Base-by-base conservation (phyloP, 805 yeast genomes). In the Aciculoconidium aculeatum region DNA sequence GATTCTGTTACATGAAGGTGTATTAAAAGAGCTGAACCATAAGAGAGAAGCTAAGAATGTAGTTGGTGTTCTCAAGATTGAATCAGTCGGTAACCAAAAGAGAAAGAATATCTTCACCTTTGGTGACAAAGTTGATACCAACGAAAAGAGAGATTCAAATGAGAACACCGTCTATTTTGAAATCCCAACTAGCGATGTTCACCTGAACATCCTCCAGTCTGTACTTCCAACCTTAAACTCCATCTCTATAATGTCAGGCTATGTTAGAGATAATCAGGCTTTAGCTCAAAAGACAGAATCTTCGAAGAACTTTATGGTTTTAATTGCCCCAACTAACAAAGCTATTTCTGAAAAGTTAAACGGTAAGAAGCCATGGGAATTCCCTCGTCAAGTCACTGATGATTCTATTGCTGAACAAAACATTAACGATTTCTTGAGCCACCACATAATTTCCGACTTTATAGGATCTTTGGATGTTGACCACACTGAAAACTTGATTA, bases 341-440 rank as follows among this genome's bases (percentile, higher is more conserved):
- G 88, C 85, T 3, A 45, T 64, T 13, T 32, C 39, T 11, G 27
- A 31, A 10, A 50, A 55, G 34, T 61, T 85, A 35, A 56, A 57
- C 17, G 55, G 63, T 2, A 47, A 78, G 27, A 85, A 84, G 50
- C 95, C 95, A 12, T 86, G 94, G 95, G 79, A 80, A 47, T 85
- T 80, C 52, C 94, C 94, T 1, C 44, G 47, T 13, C 46, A 52
- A 15, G 67, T 66, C 20, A 61, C 64, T 13, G 66, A 69, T 25
- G 86, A 78, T 32, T 52, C 58, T 17, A 56, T 67, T 0, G 67
- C 76, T 4, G 49, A 58, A 12, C 45, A 58, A 10, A 85, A 85
- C 50, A 53, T 80, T 19, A 52, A 66, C 31, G 59, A 61, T 35
- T 85, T 81, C 42, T 66, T 84, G 16, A 61, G 70, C 35, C 70